Evolutionary conservation across 2,329 filamentous ascomycete species (phyloP).

Genomic region (Trichophaea hybrida): DNA sequence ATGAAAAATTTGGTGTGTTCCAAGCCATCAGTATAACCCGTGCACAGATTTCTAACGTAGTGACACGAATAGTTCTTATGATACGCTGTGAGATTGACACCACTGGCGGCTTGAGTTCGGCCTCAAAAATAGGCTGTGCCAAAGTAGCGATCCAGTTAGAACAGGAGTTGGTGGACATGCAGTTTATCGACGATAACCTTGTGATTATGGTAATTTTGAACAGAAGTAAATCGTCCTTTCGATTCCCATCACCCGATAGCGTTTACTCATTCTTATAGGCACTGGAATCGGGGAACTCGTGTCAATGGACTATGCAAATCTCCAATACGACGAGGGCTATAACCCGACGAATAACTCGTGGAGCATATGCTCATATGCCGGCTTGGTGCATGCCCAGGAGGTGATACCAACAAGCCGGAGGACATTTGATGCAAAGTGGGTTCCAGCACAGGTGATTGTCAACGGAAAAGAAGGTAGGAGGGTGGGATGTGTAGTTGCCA

Average conservation of each 20-base stretch:
- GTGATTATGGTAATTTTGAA: constrained; percentile 24
- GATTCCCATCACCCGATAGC: not conserved
- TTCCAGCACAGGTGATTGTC: constrained; percentile 16
- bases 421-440: constrained; percentile 14
- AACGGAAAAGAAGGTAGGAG: constrained; percentile 19
- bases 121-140: constrained; percentile 24
- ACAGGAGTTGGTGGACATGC: constrained; percentile 22
- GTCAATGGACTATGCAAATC: constrained; percentile 11
- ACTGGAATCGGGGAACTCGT: constrained; percentile 12
- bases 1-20: not conserved
- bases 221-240: constrained; percentile 15
- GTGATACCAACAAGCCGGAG: constrained; percentile 10
- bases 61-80: constrained; percentile 18
- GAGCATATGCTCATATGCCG: constrained; percentile 16
- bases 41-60: not conserved
- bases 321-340: constrained; percentile 20
- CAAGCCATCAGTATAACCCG: not conserved
- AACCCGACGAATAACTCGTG: constrained; percentile 10
- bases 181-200: constrained; percentile 26
- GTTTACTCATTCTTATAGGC: constrained; percentile 5
- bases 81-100: constrained; percentile 24
- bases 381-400: constrained; percentile 9
- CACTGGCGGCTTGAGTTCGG: constrained; percentile 25
- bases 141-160: constrained; percentile 10
- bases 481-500: constrained; percentile 21